phyloP scores from a whole-genome alignment of 768 basidiomycete genomes.

The Gymnopilus dilepis region DNA sequence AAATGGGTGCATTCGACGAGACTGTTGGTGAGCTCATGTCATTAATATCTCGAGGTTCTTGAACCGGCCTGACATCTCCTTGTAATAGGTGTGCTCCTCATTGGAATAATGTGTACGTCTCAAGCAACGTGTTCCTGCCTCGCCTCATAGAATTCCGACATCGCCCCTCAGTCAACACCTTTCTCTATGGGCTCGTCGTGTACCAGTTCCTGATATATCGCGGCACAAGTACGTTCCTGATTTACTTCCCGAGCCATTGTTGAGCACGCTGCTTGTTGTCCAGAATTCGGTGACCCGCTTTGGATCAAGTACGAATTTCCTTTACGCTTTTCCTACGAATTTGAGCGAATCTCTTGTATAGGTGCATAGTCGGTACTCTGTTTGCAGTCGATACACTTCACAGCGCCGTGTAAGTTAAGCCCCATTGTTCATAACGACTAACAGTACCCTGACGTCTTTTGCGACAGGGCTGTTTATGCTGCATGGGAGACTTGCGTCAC shows the following conservation, averaged over 20 bases:
- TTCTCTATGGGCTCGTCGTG: constrained; percentile 46
- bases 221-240: constrained; percentile 32
- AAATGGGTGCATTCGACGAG: constrained; percentile 36
- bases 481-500: constrained; percentile 42
- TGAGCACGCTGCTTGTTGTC: neutral
- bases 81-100: constrained; percentile 33
- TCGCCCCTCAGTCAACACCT: constrained; percentile 33
- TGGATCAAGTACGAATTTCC: constrained; percentile 38
- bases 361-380: constrained; percentile 38
- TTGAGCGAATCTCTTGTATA: constrained; percentile 12
- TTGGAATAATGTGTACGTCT: constrained; percentile 37
- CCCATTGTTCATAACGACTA: constrained; percentile 8
- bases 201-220: constrained; percentile 47
- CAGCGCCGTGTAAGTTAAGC: constrained; percentile 37
- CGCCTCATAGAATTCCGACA: neutral
- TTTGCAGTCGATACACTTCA: constrained; percentile 42
- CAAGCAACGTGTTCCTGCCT: neutral
- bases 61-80: neutral
- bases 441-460: neutral
- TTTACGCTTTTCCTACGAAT: neutral
- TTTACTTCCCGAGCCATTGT: neutral
- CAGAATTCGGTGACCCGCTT: constrained; percentile 42
- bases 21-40: constrained; percentile 30
- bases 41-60: neutral
- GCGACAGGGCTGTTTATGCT: constrained; percentile 35